Conservation (phyloP, 2,329 filamentous ascomycete genomes). For the Beauveria sp. region DNA sequence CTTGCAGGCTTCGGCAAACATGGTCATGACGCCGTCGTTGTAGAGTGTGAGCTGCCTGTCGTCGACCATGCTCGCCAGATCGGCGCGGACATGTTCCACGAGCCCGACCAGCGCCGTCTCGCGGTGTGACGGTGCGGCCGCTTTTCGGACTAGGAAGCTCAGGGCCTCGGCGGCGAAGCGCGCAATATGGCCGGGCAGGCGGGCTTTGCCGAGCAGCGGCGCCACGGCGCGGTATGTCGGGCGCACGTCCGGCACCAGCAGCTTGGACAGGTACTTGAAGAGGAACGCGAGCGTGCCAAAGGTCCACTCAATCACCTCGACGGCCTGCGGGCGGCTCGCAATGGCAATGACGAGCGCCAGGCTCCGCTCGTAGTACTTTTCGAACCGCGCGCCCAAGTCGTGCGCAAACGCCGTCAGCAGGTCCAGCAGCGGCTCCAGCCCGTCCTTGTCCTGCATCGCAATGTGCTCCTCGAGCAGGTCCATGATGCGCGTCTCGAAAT, state of each 20-base stretch:
- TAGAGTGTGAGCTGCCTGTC: conserved; percentile 60
- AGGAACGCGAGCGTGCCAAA: conserved; percentile 91
- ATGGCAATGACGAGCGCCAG: conserved; percentile 70
- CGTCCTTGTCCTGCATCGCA: conserved; percentile 65
- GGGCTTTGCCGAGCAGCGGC: conserved; percentile 73
- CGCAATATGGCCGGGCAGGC: conserved; percentile 78
- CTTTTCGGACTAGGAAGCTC: conserved; percentile 88
- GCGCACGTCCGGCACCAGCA: conserved; percentile 76
- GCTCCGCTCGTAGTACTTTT: conserved; percentile 74
- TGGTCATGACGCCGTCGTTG: conserved; percentile 80
- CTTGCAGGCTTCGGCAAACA: conserved; percentile 78
- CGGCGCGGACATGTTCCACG: conserved; percentile 62
- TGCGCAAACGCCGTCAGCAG: conserved; percentile 93
- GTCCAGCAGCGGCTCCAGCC: conserved; percentile 77
- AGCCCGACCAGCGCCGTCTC: conserved; percentile 64
- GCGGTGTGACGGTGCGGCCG: conserved; percentile 68
- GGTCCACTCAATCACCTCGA: conserved; percentile 94
- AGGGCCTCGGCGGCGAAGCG: conserved; percentile 91
- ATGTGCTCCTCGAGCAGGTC: conserved; percentile 69
- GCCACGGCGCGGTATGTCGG: conserved; percentile 79
- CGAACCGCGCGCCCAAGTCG: conserved; percentile 79
- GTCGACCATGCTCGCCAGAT: conserved; percentile 50
- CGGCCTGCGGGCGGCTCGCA: conserved; percentile 67
- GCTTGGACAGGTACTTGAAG: conserved; percentile 90
- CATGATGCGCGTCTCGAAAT: conserved; percentile 84